Base-by-base conservation (phyloP, 1,139 yeast genomes). In the Taiozyma sp. region DNA sequence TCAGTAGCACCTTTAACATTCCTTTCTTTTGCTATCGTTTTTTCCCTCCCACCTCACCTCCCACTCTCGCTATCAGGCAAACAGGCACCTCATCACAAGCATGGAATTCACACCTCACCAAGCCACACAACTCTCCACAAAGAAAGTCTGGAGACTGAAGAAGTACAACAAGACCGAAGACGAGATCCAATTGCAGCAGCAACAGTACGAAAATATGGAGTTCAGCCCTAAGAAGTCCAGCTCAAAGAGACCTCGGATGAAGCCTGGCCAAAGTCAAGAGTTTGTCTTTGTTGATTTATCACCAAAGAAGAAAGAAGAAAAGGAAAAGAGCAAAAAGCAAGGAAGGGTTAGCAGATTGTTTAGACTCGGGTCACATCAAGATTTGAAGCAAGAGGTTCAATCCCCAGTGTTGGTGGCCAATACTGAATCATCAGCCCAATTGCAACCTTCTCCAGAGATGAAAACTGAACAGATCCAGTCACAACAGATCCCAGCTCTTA, bases 241-340 rank as follows among this genome's bases (percentile, higher is more conserved):
- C 23, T 69, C 74, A 50, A 74, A 75, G 61, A 72, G 82, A 64
- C 82, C 83, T 28, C 75, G 74, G 66, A 72, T 71, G 60, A 75
- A 69, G 60, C 81, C 81, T 8, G 82, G 82, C 9, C 80, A 79
- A 50, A 74, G 73, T 61, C 62, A 61, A 36, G 80, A 77, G 60
- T 79, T 77, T 57, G 81, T 79, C 22, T 79, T 79, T 61, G 82
- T 79, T 44, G 82, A 79, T 60, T 70, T 79, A 55, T 76, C 81
- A 22, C 83, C 83, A 24, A 74, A 73, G 44, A 77, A 77, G 66
- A 67, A 57, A 43, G 52, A 48, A 14, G 16, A 13, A 27, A 49
- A 41, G 29, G 40, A 48, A 19, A 10, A n/a, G n/a, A 32, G 44
- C 14, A 55, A 54, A 32, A 53, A 53, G 36, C 49, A 51, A 48